Conservation (phyloP, 805 yeast genomes). For the Candida ortonii region DNA sequence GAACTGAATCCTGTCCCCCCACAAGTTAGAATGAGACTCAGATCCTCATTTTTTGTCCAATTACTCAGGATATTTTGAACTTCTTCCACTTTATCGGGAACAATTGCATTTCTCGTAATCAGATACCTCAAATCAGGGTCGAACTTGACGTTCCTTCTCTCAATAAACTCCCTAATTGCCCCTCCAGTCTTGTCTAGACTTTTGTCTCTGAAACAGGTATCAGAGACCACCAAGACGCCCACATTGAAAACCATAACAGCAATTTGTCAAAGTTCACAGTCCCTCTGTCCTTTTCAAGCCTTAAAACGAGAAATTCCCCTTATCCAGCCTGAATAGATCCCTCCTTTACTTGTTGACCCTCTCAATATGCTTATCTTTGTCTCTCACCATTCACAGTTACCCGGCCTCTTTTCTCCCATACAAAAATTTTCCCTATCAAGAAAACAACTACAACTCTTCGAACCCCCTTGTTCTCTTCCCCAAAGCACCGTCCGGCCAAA, state of each 20-base stretch:
- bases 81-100: slow-evolving; percentile 36
- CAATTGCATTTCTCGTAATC: slow-evolving; percentile 22
- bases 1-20: slow-evolving; percentile 55
- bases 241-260: slow-evolving; percentile 27
- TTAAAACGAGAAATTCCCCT: no score
- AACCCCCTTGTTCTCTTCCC: no score
- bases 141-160: slow-evolving; percentile 8
- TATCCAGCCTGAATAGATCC: no score
- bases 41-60: slow-evolving; percentile 25
- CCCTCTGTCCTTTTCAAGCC: no score
- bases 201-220: slow-evolving; percentile 35
- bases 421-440: no score
- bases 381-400: no score
- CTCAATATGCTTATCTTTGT: no score
- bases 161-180: slow-evolving; percentile 22
- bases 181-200: slow-evolving; percentile 35
- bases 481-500: slow-evolving; percentile 1
- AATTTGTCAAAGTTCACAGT: no score
- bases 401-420: no score
- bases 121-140: slow-evolving; percentile 5
- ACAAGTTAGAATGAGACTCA: slow-evolving; percentile 40
- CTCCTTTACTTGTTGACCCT: no score
- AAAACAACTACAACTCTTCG: no score
- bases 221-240: slow-evolving; percentile 40
- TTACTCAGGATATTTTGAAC: slow-evolving; percentile 31